Conservation (phyloP, 2,329 filamentous ascomycete genomes). For the Westerdykella ornata region DNA sequence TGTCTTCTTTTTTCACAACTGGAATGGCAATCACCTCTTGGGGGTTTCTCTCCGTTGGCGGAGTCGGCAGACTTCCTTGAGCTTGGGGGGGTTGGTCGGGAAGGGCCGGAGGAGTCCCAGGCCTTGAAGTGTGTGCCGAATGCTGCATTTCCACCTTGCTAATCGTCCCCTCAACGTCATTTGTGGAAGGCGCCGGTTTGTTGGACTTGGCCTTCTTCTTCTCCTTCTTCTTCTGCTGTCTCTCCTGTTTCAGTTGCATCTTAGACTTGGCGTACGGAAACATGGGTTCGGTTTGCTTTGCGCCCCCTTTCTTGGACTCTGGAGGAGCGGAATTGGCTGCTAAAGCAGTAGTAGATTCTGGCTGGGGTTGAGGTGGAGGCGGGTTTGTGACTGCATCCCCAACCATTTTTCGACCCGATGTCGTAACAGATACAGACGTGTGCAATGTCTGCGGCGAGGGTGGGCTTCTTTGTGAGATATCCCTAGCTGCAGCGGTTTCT, state of each 20-base stretch:
- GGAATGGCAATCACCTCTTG: background rate
- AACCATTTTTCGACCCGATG: background rate
- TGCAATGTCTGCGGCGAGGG: too few species aligned
- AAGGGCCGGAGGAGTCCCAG: background rate
- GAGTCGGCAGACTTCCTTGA: too few species aligned
- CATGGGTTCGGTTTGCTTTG: slow-evolving; percentile 26
- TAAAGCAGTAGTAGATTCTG: background rate
- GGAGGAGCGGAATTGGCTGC: background rate
- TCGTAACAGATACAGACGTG: background rate
- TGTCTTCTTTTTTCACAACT: background rate
- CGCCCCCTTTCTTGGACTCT: slow-evolving; percentile 16
- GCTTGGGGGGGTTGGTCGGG: background rate
- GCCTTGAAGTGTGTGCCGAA: background rate
- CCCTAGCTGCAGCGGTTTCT: background rate
- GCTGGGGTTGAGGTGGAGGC: background rate
- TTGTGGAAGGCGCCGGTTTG: slow-evolving; percentile 6
- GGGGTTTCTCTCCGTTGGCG: background rate
- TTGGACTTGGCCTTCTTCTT: slow-evolving; percentile 18
- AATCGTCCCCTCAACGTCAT: background rate
- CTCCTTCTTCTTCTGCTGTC: slow-evolving; percentile 34
- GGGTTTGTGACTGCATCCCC: background rate
- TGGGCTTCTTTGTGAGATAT: background rate
- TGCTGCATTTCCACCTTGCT: background rate
- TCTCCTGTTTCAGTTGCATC: slow-evolving; percentile 28
- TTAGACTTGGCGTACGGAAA: slow-evolving; percentile 27